phyloP scores from a whole-genome alignment of 2,329 filamentous ascomycete species.

The Verticillium albo-atrum region DNA sequence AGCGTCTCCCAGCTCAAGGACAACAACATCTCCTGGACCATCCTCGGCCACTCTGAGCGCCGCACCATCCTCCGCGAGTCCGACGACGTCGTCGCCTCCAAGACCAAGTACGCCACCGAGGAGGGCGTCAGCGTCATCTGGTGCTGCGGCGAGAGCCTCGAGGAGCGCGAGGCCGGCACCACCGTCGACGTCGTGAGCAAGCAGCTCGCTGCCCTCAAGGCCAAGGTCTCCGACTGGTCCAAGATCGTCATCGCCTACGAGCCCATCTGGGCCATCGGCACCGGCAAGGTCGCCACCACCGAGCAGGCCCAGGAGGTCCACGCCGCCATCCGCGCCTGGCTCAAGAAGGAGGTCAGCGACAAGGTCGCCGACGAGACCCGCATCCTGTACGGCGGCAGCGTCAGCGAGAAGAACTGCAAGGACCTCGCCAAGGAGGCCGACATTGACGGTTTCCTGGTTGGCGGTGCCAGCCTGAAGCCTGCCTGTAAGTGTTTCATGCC shows the following conservation, averaged over 20 bases:
- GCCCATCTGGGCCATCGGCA: constrained; percentile 95
- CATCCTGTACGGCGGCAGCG: constrained; percentile 94
- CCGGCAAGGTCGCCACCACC: constrained; percentile 85
- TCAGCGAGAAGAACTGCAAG: constrained; percentile 96
- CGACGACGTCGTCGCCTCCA: constrained; percentile 80
- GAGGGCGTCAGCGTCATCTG: constrained; percentile 87
- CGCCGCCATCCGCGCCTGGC: constrained; percentile 85
- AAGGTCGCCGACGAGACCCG: constrained; percentile 79
- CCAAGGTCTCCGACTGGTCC: constrained; percentile 77
- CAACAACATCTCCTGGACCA: constrained; percentile 80
- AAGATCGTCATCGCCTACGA: constrained; percentile 98
- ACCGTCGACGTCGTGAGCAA: constrained; percentile 81
- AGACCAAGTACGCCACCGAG: constrained; percentile 90
- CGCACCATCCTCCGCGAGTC: constrained; percentile 84
- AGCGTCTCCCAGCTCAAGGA: constrained; percentile 88
- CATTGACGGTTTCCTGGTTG: constrained; percentile 97
- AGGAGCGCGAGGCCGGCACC: constrained; percentile 81
- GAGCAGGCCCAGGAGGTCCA: constrained; percentile 93
- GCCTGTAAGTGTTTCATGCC: constrained; percentile 60
- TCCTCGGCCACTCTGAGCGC: constrained; percentile 93
- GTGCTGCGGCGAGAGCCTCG: constrained; percentile 93
- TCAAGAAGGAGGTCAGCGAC: constrained; percentile 71
- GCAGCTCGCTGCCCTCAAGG: constrained; percentile 80
- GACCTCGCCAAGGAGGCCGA: constrained; percentile 89
- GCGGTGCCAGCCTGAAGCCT: constrained; percentile 94